Base-by-base conservation (phyloP, 129 eudicot species). In the Escallonia rubra region DNA sequence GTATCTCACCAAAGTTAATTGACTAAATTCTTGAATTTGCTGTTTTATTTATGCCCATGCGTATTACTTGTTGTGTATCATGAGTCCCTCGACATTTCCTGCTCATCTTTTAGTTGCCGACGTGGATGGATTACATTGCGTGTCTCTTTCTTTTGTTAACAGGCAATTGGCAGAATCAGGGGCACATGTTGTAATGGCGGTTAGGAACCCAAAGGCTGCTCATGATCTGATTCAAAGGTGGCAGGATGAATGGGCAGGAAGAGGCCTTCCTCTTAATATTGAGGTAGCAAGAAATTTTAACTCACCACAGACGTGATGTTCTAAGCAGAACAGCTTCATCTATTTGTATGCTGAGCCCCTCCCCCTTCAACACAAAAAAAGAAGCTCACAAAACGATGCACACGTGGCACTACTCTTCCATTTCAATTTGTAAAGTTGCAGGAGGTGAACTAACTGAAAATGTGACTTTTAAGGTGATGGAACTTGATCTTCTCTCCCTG, bases 111-210 rank as follows among this genome's bases (percentile, higher is more conserved):
- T 11, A 47, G 46, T 60, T 60, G 46, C 7, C 10, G 12, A 5
- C 13, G 14, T 3, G 38, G 39, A 11, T 5, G 55, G 55, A 8
- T 8, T 9, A 3, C 12, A 6, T 50, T 10, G n/a, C 23, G 2
- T 41, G 0, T 15, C 8, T 14, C 60, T 15, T 54, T 7, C 54
- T 66, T 15, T 43, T 47, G 40, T 58, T 48, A 65, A 16, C 83
- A 90, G 95, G 76, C 98, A 92, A 79, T 69, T 92, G 85, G 96
- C 98, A 4, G 95, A 92, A 83, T 69, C 95, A 57, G 96, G 95
- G 61, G 95, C 86, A 6, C 95, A 86, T 75, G 96, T 89, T 50
- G 91, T 92, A 54, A 92, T 92, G 98, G 98, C 98, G 8, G 96
- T 89, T 57, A 86, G 98, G 71, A 89, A 89, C 43, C 54, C 91